Conservation (phyloP, 345 rosid species). For the Zanthoxylum bungeanum region DNA sequence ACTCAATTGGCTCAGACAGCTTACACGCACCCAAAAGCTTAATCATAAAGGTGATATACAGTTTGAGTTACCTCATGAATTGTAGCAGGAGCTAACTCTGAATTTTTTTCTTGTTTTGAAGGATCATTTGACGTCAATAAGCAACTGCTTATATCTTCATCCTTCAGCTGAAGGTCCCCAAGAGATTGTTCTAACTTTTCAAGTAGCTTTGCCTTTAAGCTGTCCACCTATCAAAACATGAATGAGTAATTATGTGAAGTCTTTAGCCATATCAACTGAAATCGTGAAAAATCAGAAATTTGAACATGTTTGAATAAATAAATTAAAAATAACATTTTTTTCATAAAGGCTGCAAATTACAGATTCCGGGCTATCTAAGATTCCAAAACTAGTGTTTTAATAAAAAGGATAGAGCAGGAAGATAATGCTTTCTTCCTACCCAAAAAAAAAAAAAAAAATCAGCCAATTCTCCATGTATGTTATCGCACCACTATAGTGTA, state of each 20-base stretch:
- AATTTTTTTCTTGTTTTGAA: constrained; percentile 34
- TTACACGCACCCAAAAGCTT: constrained; percentile 7
- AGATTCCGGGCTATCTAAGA: not conserved
- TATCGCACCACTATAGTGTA: not conserved
- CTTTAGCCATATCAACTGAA: not conserved
- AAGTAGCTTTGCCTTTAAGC: constrained; percentile 74
- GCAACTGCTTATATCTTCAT: constrained; percentile 38
- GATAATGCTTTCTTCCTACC: not conserved
- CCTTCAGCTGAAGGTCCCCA: constrained; percentile 62
- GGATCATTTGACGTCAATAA: constrained; percentile 37
- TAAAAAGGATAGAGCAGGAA: not conserved
- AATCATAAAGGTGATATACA: constrained; percentile 12
- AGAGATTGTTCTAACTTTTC: constrained; percentile 91
- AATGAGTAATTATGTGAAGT: not conserved
- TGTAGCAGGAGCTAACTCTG: constrained; percentile 31
- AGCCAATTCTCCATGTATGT: not conserved
- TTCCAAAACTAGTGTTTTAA: not conserved
- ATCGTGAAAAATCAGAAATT: not conserved
- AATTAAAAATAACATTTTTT: not conserved
- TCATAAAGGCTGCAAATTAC: constrained; percentile 2
- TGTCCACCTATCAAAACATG: constrained; percentile 60
- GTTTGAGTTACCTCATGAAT: constrained; percentile 59
- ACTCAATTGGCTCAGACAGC: not conserved
- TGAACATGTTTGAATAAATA: not conserved
- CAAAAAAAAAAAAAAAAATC: not conserved